Evolutionary conservation across 2,329 filamentous ascomycete species (phyloP).

Genomic region (Rugonectria rugulosa): DNA sequence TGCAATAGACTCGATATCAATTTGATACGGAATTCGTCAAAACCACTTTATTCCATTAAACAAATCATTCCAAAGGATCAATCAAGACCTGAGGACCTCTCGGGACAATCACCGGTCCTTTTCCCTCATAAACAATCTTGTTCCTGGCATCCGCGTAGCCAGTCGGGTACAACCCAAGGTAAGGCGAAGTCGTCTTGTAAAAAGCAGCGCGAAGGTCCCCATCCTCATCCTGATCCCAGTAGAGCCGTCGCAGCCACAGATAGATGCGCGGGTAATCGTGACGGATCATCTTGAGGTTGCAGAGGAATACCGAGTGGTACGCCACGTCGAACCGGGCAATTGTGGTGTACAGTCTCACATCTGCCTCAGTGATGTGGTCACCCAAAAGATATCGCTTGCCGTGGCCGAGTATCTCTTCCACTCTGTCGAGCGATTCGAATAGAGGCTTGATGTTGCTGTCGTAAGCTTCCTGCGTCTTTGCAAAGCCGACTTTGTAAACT

Average conservation of each 20-base stretch:
- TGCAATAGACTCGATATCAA: no score
- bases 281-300: constrained; percentile 69
- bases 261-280: constrained; percentile 73
- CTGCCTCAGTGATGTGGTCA: constrained; percentile 70
- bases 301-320: constrained; percentile 72
- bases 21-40: no score
- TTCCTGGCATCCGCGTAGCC: constrained; percentile 4
- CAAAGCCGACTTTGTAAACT: constrained; percentile 68
- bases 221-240: constrained; percentile 65
- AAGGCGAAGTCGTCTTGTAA: constrained; percentile 8
- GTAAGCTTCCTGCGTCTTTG: constrained; percentile 70
- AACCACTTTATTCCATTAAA: no score
- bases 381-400: constrained; percentile 69
- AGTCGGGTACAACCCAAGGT: background rate
- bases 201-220: constrained; percentile 8
- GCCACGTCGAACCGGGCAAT: constrained; percentile 73
- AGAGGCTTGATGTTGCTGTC: constrained; percentile 66
- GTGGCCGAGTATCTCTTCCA: constrained; percentile 63
- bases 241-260: constrained; percentile 72
- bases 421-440: constrained; percentile 69
- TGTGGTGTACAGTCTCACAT: constrained; percentile 72
- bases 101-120: constrained; percentile 6
- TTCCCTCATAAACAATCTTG: constrained; percentile 3
- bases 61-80: constrained; percentile 1
- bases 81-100: constrained; percentile 9